Base-by-base conservation (phyloP, 2,329 filamentous ascomycete genomes). In the Cladobotryum protrusum region DNA sequence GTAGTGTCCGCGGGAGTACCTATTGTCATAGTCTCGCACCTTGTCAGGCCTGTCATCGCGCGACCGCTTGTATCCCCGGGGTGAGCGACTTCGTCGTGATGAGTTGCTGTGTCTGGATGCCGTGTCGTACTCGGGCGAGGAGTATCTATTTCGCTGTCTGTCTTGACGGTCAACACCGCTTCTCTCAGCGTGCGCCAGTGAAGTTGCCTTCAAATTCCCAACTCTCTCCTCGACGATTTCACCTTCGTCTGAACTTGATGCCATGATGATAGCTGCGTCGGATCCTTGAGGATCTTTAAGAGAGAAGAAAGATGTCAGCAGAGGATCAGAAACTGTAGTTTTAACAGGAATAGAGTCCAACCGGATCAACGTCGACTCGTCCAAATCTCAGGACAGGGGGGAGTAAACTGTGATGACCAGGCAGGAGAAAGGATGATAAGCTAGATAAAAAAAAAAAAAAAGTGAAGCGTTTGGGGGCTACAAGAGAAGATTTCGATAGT, bases 141-240 rank as follows among this genome's bases (percentile, higher is more conserved):
- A 78, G 60, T 72, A 65, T 76, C 75, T 79, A 68, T 71, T 76
- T 72, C 78, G 82, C 73, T 72, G 78, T 91, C 89, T 95, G 87
- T 86, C 81, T 79, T 78, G 83, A 82, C 86, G 87, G 89, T 95
- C 87, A 95, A 95, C 85, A 81, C 79, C 83, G 81, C 75, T 84
- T 85, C 83, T 79, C 80, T 84, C 82, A 78, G 80, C 73, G 71
- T 78, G 79, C 78, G 79, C 76, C 78, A 84, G 82, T 84, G 86
- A 85, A 88, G 86, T 87, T 93, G 89, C 88, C 89, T 93, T 93
- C 70, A 72, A 72, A 63, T 74, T 66, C 65, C 67, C 67, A 77
- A 76, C 78, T 71, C 78, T 77, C 72, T 81, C 81, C 72, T 91
- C 87, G 68, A 86, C 73, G 70, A 92, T 89, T 76, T 95, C 89